A percentile compares a stretch with the other conserved stretches of the same genome.
Conservation (phyloP, 306 rosid species). For the Rubus parviflorus region DNA sequence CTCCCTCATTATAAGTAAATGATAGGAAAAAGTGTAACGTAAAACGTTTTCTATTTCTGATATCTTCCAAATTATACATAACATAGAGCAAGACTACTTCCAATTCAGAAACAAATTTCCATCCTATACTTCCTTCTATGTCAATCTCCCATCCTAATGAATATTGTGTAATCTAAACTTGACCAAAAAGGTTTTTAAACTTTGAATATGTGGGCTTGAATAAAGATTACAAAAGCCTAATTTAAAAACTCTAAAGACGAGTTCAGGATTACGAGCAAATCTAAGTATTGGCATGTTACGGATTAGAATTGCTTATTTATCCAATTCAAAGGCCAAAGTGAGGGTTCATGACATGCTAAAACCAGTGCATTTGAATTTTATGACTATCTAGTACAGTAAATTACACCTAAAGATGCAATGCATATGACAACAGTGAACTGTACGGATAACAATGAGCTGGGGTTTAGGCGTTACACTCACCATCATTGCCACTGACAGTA, state of each 20-base stretch:
- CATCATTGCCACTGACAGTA: constrained; percentile 91
- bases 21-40: not conserved
- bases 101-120: not conserved
- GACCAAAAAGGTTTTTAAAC: not conserved
- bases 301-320: not conserved
- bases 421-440: not conserved
- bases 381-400: not conserved
- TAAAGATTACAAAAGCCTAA: not conserved
- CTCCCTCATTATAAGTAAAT: not conserved
- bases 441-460: not conserved
- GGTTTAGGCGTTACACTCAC: constrained; percentile 49
- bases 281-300: not conserved
- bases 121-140: not conserved
- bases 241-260: not conserved
- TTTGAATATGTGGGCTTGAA: not conserved
- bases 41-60: not conserved
- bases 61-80: not conserved
- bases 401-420: not conserved
- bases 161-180: not conserved
- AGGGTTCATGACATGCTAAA: not conserved
- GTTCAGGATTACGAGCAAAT: not conserved
- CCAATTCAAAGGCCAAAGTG: not conserved
- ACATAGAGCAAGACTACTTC: not conserved
- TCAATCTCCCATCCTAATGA: not conserved
- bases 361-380: not conserved